Evolutionary conservation across 2,329 filamentous ascomycete genomes (phyloP), one percentile per base, ranked within the genome.

Genomic region (Fusarium hainanense): DNA sequence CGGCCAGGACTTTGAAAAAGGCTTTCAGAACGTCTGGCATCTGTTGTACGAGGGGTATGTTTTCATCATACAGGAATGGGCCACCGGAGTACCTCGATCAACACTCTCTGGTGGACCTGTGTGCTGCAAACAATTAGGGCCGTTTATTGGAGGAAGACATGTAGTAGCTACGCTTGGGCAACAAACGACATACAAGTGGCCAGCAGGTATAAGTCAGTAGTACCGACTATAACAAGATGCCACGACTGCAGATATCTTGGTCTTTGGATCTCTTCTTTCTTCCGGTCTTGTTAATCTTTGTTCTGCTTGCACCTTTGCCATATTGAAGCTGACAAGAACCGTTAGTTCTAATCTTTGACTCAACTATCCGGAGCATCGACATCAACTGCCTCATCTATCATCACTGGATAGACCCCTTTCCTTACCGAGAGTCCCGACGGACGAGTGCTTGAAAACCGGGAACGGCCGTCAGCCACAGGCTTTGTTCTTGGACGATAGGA

Each of bases 151-250:
- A 68, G 48, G 62, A 51, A 30, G 42, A 34, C 20, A 49, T 23
- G 40, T 41, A n/a, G 41, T 48, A 46, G 25, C 25, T 52, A 42
- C 18, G 51, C 55, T 48, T 63, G 59, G 62, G 37, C 23, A 62
- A 54, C 72, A 74, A 74, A 74, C 72, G 72, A 47, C 10, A 63
- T 56, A 54, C 47, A 57, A 40, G 54, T 25, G 60, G 51, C 54
- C 70, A 62, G 37, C 50, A 56, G 54, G 63, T 67, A 66, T 70
- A 70, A 75, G 70, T 66, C 51, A 69, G 73, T 75, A 49, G 68
- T 48, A 74, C 73, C 50, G 61, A 58, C 50, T 73, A 73, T 73
- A 73, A 71, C 61, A 73, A 30, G 58, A 73, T 73, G 55, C 56
- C 61, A 69, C 51, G 47, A 34, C 61, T 63, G 63, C 70, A 66